Evolutionary conservation across 2,329 filamentous ascomycete species (phyloP), one percentile per base, ranked within the genome.

Genomic region (Colletotrichum sp.): DNA sequence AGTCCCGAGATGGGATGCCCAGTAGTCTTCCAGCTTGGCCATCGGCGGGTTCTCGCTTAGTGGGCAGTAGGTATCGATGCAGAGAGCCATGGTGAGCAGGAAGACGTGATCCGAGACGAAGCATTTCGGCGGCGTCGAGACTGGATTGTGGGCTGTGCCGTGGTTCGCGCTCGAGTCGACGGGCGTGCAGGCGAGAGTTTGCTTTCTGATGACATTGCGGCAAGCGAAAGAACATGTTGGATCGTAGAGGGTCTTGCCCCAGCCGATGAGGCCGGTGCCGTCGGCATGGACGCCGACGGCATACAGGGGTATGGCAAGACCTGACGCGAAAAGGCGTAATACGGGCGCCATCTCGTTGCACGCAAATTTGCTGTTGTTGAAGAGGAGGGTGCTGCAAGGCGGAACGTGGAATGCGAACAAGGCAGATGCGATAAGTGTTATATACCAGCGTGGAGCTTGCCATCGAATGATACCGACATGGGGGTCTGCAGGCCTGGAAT

Each of bases 221-320:
- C 82, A 83, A 16, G 80, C 78, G 60, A 80, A 83, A 14, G 83
- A 80, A 61, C 83, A 84, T 14, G 78, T 77, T 6, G 82, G 82
- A 18, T 64, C 43, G 63, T 77, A 77, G 28, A 77, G 69, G 3
- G 13, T 67, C 32, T 73, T 71, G 70, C 72, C 75, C 63, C 69
- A 74, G 26, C 77, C 77, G 55, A 78, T 77, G 32, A 78, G 71
- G 21, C 77, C 77, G 21, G 21, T 69, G 26, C 67, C 67, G 9
- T 75, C 72, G 18, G 24, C 68, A 8, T 61, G 63, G 12, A 68
- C 68, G 36, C 39, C 57, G 5, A 28, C 8, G 28, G 36, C 30
- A n/a, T 59, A 67, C 24, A 71, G 34, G 18, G 68, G 57, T 1
- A 57, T 1, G 1, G 55, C 67, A 3, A 61, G 24, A 7, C 55